Conservation (phyloP, 495 filamentous ascomycete genomes). For the Xylaria castorea region DNA sequence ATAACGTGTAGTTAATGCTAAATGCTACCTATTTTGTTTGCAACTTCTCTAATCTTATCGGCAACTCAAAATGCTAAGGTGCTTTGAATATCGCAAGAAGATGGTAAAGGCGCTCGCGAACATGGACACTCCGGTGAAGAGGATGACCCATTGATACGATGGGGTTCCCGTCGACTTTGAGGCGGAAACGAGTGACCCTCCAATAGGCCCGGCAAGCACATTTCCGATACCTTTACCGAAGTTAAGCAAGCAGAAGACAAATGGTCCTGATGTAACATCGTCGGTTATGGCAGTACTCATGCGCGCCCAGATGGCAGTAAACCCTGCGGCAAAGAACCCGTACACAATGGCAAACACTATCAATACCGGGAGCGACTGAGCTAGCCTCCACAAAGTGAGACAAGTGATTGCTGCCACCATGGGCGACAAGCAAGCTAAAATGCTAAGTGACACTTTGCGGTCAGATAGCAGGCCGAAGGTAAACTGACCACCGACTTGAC, state of each 20-base stretch:
- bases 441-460: conserved; percentile 55
- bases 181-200: conserved; percentile 6
- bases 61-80: not conserved
- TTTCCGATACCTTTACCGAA: conserved; percentile 49
- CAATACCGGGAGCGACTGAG: conserved; percentile 34
- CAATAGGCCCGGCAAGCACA: conserved; percentile 19
- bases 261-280: conserved; percentile 27
- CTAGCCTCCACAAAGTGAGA: conserved; percentile 43
- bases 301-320: conserved; percentile 38
- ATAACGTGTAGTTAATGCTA: not conserved
- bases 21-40: not conserved
- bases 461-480: conserved; percentile 47
- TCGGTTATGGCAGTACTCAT: conserved; percentile 40
- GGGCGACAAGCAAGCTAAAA: conserved; percentile 54
- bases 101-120: conserved; percentile 10
- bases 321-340: conserved; percentile 49
- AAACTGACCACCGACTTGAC: conserved; percentile 44
- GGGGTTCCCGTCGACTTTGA: conserved; percentile 6
- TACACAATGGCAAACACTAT: conserved; percentile 44
- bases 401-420: conserved; percentile 37
- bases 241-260: conserved; percentile 39
- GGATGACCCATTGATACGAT: conserved; percentile 15
- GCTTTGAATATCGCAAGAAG: conserved; percentile 3
- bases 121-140: conserved; percentile 18
- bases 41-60: not conserved